Base-by-base conservation (phyloP, 306 rosid genomes). In the Malus orientalis region DNA sequence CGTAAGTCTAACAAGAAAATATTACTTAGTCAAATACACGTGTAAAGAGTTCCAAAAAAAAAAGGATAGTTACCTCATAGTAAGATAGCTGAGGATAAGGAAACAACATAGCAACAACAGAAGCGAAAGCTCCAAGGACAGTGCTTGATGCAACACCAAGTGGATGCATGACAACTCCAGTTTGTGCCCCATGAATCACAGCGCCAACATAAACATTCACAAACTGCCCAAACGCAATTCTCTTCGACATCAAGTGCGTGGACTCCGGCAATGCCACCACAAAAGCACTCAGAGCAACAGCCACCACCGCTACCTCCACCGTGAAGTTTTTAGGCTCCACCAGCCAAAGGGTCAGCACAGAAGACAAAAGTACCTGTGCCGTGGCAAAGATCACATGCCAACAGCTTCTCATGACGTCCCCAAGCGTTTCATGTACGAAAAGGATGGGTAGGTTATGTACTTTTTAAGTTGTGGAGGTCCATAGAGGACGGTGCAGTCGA, bases 171-270 rank as follows among this genome's bases (percentile, higher is more conserved):
- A 23, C 23, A 23, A 23, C 23, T 23, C 23, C 23, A 23, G 23
- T 23, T 23, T 23, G 23, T 23, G 23, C 23, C 23, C 23, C 23
- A 23, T 23, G 23, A 23, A 23, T 23, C 23, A 25, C 92, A 3
- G 88, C 81, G 11, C 90, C 91, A 3, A 93, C 93, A 11, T 84
- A 87, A 57, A 91, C 90, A 44, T 81, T 89, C 88, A 91, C 98
- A 8, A 90, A 70, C 82, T 87, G 91, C 29, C 93, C 96, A 76
- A 85, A 90, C 20, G 93, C 97, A 7, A 93, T 78, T 60, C 90
- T 53, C 83, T 93, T 93, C 0, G 89, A 75, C 82, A 82, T 61
- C 91, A 93, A 76, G 67, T 81, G 82, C 0, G 83, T 84, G 3
- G 91, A 85, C 69, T 75, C 85, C 4, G 97, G 93, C 80, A 91